Evolutionary conservation across 495 filamentous ascomycete species (phyloP).

Genomic region (Massariosphaeria phaeospora): DNA sequence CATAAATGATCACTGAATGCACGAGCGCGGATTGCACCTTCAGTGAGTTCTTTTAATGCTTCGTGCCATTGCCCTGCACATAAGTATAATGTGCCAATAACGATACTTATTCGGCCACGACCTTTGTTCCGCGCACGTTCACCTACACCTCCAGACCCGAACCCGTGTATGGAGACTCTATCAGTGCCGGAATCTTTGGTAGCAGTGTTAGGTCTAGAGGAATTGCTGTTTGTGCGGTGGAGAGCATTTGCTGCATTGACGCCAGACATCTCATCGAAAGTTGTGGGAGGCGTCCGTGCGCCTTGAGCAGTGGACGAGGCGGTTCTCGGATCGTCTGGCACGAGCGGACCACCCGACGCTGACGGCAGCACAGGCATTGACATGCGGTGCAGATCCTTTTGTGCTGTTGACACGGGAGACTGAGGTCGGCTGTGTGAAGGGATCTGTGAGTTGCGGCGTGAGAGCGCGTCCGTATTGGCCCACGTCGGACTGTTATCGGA

Average conservation of each 20-base stretch:
- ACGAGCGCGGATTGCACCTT: constrained; percentile 71
- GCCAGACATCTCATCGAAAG: constrained; percentile 64
- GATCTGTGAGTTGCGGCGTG: constrained; percentile 54
- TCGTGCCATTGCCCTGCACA: constrained; percentile 84
- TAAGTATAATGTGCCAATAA: constrained; percentile 81
- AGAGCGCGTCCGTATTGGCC: constrained; percentile 22
- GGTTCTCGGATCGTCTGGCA: constrained; percentile 50
- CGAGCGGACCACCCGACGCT: constrained; percentile 37
- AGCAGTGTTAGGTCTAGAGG: constrained; percentile 24
- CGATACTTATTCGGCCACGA: constrained; percentile 71
- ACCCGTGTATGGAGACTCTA: constrained; percentile 75
- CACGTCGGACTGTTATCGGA: constrained; percentile 18
- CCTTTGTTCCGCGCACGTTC: constrained; percentile 79
- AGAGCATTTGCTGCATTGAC: constrained; percentile 25
- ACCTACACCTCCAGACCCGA: constrained; percentile 65
- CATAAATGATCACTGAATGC: constrained; percentile 85
- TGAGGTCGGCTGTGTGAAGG: constrained; percentile 42
- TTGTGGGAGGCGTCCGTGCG: constrained; percentile 57
- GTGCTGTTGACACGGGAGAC: constrained; percentile 46
- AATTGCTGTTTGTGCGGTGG: constrained; percentile 22
- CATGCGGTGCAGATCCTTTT: constrained; percentile 60
- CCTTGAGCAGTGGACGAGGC: constrained; percentile 44
- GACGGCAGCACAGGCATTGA: constrained; percentile 64
- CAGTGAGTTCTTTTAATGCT: constrained; percentile 77
- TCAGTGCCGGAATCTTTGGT: constrained; percentile 57